Evolutionary conservation across 495 filamentous ascomycete genomes (phyloP).

Genomic region (Schizothecium vesticola): DNA sequence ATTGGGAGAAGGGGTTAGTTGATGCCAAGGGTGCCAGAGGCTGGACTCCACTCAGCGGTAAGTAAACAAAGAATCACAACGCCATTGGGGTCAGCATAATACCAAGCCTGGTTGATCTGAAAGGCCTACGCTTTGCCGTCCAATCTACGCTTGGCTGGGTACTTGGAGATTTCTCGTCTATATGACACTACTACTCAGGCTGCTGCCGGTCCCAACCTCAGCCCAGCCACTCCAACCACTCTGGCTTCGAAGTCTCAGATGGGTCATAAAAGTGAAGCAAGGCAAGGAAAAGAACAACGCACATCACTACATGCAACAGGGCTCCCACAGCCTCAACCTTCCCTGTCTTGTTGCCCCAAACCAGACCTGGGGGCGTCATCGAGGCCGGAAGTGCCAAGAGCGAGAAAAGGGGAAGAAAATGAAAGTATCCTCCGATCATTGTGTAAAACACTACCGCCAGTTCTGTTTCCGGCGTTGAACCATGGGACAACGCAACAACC

Average conservation of each 20-base stretch:
- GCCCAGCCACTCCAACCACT: background rate
- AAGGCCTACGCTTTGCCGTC: too few relatives aligned
- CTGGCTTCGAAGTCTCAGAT: background rate
- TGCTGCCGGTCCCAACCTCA: background rate
- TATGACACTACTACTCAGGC: background rate
- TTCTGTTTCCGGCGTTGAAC: background rate
- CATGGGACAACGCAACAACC: background rate
- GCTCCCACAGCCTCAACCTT: background rate
- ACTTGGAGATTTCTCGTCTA: background rate
- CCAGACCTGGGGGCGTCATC: background rate
- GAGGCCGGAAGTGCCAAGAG: background rate
- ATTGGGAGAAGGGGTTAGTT: background rate
- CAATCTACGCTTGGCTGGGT: too few relatives aligned
- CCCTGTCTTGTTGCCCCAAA: background rate
- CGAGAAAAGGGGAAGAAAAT: background rate
- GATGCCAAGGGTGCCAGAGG: background rate
- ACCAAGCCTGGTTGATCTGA: too few relatives aligned
- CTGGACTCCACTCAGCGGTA: background rate
- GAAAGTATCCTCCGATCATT: background rate
- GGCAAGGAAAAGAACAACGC: background rate
- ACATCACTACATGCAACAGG: background rate
- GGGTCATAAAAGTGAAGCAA: background rate
- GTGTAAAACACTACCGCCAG: background rate
- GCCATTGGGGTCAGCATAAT: background rate
- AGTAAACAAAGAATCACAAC: background rate